A percentile compares a stretch with the other conserved stretches of the same genome.
Conservation (phyloP, 345 rosid genomes). For the Firmiana major region DNA sequence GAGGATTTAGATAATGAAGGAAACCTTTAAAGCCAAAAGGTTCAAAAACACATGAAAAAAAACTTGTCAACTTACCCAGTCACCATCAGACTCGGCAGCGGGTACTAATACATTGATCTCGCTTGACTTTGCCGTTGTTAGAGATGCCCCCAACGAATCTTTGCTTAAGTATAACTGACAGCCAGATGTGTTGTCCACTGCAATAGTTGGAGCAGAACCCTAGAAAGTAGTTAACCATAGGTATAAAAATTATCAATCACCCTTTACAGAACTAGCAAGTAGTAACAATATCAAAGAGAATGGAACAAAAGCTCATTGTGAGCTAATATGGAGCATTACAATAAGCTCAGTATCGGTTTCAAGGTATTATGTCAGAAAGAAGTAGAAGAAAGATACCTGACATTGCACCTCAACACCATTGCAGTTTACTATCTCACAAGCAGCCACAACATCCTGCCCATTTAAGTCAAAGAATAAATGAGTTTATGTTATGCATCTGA, state of each 20-base stretch:
- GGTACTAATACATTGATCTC: conserved; percentile 93
- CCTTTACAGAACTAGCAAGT: not conserved
- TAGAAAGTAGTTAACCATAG: conserved; percentile 24
- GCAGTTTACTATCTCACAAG: conserved; percentile 95
- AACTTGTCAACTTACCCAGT: conserved; percentile 57
- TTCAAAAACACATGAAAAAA: not conserved
- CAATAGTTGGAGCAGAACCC: conserved; percentile 95
- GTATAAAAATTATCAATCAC: not conserved
- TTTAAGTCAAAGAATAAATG: conserved; percentile 19
- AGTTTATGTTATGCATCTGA: conserved; percentile 2
- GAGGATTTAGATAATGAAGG: not conserved
- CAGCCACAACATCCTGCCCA: conserved; percentile 94
- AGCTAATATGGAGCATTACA: not conserved
- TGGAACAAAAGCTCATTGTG: not conserved
- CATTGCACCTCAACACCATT: conserved; percentile 93
- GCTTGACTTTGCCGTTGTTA: conserved; percentile 93
- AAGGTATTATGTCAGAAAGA: not conserved
- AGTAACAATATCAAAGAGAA: not conserved
- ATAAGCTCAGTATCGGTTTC: not conserved
- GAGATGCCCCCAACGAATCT: conserved; percentile 63
- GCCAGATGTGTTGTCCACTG: conserved; percentile 87
- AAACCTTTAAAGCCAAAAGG: not conserved
- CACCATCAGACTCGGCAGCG: conserved; percentile 56
- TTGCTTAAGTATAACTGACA: conserved; percentile 86
- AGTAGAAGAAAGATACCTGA: conserved; percentile 55